phyloP scores from a whole-genome alignment of 129 eudicot species.

The Artemisia tridentata region DNA sequence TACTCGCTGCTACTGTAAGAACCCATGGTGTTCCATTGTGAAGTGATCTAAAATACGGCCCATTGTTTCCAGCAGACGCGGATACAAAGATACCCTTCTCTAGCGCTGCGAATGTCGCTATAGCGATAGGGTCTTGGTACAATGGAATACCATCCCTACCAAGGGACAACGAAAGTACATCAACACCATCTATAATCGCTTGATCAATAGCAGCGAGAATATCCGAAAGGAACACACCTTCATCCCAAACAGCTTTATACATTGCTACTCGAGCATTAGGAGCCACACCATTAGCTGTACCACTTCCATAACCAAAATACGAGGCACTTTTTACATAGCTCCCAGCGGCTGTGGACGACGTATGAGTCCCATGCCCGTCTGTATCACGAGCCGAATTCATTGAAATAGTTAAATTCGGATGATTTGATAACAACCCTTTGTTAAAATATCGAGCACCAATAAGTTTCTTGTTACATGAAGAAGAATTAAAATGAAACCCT shows the following conservation, averaged over 20 bases:
- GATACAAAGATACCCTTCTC: constrained; percentile 83
- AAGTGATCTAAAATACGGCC: constrained; percentile 49
- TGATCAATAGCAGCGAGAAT: constrained; percentile 77
- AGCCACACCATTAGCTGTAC: constrained; percentile 64
- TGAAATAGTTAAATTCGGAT: constrained; percentile 44
- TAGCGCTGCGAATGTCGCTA: constrained; percentile 67
- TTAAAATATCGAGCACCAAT: constrained; percentile 76
- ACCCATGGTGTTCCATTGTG: constrained; percentile 91
- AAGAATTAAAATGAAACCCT: constrained; percentile 56
- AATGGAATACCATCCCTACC: constrained; percentile 47
- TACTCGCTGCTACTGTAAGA: constrained; percentile 71
- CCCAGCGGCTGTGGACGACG: constrained; percentile 85
- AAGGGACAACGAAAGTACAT: constrained; percentile 61
- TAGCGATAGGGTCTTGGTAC: constrained; percentile 58
- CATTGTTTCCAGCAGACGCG: constrained; percentile 64
- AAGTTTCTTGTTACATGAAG: constrained; percentile 70
- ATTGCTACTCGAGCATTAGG: constrained; percentile 66
- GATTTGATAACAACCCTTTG: constrained; percentile 52
- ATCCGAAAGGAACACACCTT: constrained; percentile 52
- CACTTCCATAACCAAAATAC: constrained; percentile 66
- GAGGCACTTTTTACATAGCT: constrained; percentile 45
- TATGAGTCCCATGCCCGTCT: constrained; percentile 81
- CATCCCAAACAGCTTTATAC: constrained; percentile 75
- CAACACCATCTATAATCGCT: constrained; percentile 72
- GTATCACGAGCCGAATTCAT: constrained; percentile 75